Base-by-base conservation (phyloP, 1,139 yeast species). In the Yamadazyma mexicana region DNA sequence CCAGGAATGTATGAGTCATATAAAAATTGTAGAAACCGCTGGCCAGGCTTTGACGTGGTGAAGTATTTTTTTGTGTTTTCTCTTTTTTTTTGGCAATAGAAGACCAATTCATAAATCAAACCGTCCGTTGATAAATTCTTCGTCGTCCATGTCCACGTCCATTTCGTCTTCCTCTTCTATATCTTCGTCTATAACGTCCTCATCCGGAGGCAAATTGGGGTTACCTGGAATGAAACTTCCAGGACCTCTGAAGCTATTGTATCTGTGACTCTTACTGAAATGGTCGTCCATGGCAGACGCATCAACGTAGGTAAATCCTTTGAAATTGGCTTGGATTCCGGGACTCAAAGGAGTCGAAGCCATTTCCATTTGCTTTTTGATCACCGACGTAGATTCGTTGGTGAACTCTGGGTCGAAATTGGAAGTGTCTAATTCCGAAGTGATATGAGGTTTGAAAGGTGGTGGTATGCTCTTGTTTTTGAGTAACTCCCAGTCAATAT, bases 341-440 rank as follows among this genome's bases (percentile, higher is more conserved):
- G 96, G 96, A 8, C 95, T 83, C 47, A 92, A 69, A 23, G 98
- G 98, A 3, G 96, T 87, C 6, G 87, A 73, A 2, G 77, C 77
- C 50, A 82, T 75, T 61, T 79, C 77, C 64, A 77, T 63, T 51
- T 83, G 87, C 53, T 81, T 81, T 56, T 79, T 82, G 60, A 87
- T 76, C 29, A 80, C 82, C 15, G 94, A 83, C 1, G 96, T 88
- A 26, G 95, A 85, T 35, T 95, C 91, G 52, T 83, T 85, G 12
- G 98, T 92, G 62, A 92, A 92, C 62, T 91, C 98, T 6, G 98
- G 97, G 59, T 92, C 98, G 64, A 92, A 92, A 63, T 92, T 92
- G 11, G 96, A 86, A 7, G 96, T 91, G 61, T 92, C 98, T 3
- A 94, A 81, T 58, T 92, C 98, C 28, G 89, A 83, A 6, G 86